These are phyloP conservation scores for sunflower (Helianthus annuus) DNA, from an alignment of 129 eudicot genomes.

Conservation along the genomic window DNA sequence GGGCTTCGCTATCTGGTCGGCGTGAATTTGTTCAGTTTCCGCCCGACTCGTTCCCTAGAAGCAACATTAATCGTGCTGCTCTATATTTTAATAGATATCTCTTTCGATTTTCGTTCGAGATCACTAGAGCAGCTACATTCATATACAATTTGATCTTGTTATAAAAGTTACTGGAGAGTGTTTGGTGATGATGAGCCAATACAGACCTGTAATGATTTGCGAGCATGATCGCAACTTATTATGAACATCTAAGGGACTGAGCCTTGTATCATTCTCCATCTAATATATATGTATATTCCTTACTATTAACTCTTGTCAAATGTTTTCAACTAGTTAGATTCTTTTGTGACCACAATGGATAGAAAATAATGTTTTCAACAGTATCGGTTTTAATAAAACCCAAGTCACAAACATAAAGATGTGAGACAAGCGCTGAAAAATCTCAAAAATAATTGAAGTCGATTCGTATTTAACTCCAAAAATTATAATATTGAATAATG, in stretches of 20 bases:
- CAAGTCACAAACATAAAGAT: too few species aligned
- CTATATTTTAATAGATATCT: neutral
- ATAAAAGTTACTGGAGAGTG: neutral
- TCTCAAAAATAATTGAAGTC: too few species aligned
- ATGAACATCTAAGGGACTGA: slow-evolving; percentile 99
- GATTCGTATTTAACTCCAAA: too few species aligned
- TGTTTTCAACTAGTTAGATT: too few species aligned
- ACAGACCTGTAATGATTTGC: slow-evolving; percentile 95
- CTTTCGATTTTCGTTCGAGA: neutral
- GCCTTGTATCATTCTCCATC: slow-evolving; percentile 29
- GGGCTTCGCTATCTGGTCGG: slow-evolving; percentile 49
- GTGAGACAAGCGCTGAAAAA: too few species aligned
- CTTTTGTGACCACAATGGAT: too few species aligned
- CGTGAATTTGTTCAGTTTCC: slow-evolving; percentile 18
- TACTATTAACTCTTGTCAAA: too few species aligned
- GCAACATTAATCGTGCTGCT: slow-evolving; percentile 38
- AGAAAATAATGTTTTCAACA: too few species aligned
- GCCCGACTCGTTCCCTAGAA: slow-evolving; percentile 49
- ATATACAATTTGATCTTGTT: neutral
- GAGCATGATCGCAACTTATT: slow-evolving; percentile 75
- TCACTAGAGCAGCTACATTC: slow-evolving; percentile 23
- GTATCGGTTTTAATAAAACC: too few species aligned
- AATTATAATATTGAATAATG: too few species aligned
- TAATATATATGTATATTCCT: too few species aligned
- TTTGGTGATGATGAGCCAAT: slow-evolving; percentile 53